Percentiles rank a stretch among this genome's conserved stretches.
Conservation (phyloP, 257 asterid species). For the Verbascum thapsus region DNA sequence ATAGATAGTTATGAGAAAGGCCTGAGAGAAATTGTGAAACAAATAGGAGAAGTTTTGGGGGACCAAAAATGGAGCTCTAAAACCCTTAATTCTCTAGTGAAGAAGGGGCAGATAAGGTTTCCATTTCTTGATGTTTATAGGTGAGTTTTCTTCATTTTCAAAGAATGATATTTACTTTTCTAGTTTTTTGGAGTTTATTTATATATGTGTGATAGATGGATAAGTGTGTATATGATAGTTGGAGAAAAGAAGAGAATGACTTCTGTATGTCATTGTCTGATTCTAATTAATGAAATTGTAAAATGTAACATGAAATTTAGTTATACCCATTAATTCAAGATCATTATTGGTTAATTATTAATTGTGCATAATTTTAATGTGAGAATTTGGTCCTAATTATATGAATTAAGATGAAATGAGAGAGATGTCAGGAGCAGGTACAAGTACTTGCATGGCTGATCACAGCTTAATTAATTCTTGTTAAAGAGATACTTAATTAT, state of each 20-base stretch:
- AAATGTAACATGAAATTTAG: background rate
- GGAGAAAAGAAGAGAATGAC: too few relatives aligned
- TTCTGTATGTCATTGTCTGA: background rate
- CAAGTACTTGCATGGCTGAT: too few relatives aligned
- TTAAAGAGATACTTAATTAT: too few relatives aligned
- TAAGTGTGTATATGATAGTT: background rate
- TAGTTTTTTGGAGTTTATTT: background rate
- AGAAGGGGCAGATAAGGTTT: conserved; percentile 24
- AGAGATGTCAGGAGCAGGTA: too few relatives aligned
- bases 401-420: background rate
- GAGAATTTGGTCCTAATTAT: background rate
- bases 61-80: conserved; percentile 43
- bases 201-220: background rate
- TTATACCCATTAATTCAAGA: background rate
- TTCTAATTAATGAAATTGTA: conserved; percentile 6
- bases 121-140: conserved; percentile 12
- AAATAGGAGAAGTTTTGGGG: conserved; percentile 7
- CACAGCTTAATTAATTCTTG: too few relatives aligned
- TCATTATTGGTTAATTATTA: background rate
- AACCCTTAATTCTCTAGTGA: conserved; percentile 34
- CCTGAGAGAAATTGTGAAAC: background rate
- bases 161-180: background rate
- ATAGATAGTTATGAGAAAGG: too few relatives aligned
- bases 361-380: conserved; percentile 1
- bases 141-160: background rate